phyloP scores from a whole-genome alignment of 768 basidiomycete genomes.

The Suillus tomentosus region DNA sequence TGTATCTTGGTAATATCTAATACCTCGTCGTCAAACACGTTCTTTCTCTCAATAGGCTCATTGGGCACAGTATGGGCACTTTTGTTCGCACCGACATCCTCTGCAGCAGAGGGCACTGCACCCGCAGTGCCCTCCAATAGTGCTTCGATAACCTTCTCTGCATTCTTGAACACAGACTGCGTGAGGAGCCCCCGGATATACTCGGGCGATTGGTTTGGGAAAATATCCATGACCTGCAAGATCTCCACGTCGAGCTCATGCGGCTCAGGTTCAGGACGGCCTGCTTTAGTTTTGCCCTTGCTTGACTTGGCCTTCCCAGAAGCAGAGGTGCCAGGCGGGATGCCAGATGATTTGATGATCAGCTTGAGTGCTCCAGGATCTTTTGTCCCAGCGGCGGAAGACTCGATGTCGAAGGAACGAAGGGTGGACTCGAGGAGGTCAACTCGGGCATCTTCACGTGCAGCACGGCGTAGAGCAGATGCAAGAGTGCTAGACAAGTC shows the following conservation, averaged over 20 bases:
- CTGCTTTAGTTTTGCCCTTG: constrained; percentile 48
- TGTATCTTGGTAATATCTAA: constrained; percentile 64
- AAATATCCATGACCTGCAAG: constrained; percentile 73
- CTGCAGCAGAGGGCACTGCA: constrained; percentile 29
- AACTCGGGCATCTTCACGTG: constrained; percentile 58
- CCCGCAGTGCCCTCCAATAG: constrained; percentile 77
- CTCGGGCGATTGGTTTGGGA: constrained; percentile 58
- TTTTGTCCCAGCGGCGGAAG: constrained; percentile 18
- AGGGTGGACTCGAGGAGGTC: constrained; percentile 58
- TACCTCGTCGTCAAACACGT: constrained; percentile 73
- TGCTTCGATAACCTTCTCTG: constrained; percentile 67
- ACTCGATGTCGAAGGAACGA: constrained; percentile 37
- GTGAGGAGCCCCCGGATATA: constrained; percentile 63
- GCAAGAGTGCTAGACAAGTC: constrained; percentile 54
- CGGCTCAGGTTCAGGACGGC: constrained; percentile 15
- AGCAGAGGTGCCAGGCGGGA: constrained; percentile 39
- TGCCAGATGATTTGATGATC: constrained; percentile 62
- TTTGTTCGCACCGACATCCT: constrained; percentile 6
- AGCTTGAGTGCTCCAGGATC: constrained; percentile 63
- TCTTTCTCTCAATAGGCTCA: constrained; percentile 51
- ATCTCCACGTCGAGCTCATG: constrained; percentile 57
- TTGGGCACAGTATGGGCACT: background rate
- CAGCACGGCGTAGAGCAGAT: constrained; percentile 43
- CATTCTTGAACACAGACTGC: constrained; percentile 47
- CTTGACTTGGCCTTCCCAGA: constrained; percentile 29